These are phyloP conservation scores for Solanum piurae DNA, from an alignment of 257 asterid genomes.

Conservation along the genomic window DNA sequence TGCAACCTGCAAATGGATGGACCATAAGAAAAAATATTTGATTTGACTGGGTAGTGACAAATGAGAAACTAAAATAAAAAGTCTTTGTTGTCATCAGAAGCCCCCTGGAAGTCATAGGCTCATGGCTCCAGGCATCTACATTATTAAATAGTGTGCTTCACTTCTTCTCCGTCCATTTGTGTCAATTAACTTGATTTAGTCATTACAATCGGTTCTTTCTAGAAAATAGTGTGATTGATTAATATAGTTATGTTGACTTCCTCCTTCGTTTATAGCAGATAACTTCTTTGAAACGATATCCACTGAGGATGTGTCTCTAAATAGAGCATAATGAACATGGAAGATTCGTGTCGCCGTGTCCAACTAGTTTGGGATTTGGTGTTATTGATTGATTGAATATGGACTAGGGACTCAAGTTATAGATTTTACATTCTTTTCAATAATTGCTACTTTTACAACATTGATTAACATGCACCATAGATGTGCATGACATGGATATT, in stretches of 20 bases:
- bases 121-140: not conserved
- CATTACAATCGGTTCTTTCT: not conserved
- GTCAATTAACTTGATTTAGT: not conserved
- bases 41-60: not conserved
- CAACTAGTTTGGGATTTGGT: not conserved
- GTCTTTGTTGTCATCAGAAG: not conserved
- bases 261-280: not conserved
- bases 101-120: not conserved
- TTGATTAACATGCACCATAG: not conserved
- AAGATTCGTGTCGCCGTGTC: too few species aligned
- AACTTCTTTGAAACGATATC: not conserved
- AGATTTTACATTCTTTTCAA: not conserved
- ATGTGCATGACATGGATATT: not conserved
- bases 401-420: not conserved
- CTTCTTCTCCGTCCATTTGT: not conserved
- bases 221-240: not conserved
- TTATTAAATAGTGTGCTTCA: not conserved
- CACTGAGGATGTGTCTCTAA: not conserved
- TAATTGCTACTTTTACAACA: not conserved
- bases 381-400: not conserved
- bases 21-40: not conserved
- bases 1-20: not conserved
- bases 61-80: not conserved
- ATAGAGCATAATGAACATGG: not conserved
- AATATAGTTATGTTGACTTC: not conserved